Base-by-base conservation (phyloP, 2,329 filamentous ascomycete genomes). In the Fusarium sulawesiense region DNA sequence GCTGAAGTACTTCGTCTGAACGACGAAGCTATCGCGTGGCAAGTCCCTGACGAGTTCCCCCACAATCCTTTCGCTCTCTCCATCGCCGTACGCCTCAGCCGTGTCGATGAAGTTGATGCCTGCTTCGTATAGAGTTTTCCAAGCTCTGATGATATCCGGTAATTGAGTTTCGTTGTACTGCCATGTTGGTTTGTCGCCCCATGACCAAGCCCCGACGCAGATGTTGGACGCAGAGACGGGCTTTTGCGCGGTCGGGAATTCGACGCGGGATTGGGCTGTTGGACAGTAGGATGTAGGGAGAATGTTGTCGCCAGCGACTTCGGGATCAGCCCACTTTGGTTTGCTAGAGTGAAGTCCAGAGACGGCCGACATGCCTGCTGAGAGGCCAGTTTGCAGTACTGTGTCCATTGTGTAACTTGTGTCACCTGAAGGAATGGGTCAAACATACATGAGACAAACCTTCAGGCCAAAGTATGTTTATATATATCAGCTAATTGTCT, bases 91-190 rank as follows among this genome's bases (percentile, higher is more conserved):
- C 0, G 60, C 16, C 2, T 65, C 55, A 7, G 64, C 61, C 0
- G 64, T 66, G 4, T 65, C 60, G 4, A 66, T 65, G 10, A 66
- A 66, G 7, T 66, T 65, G 11, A 66, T 65, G 2, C 55, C 61
- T 0, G 55, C 61, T 11, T 65, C 55, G 2, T 48, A 65, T 1
- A 66, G 44, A 1, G 54, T 50, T 13, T 65, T 60, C 64, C 60
- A 66, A 3, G 64, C 64, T n/a, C 60, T 1, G 4, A 48, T 32
- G 1, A 65, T 30, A 2, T 49, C 13, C 2, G 64, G 41, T 5
- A 65, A 21, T 25, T 66, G 23, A 6, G 42, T 46, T 2, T 56
- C 44, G 3, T 66, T 45, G 37, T 50, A 66, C 2, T 66, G 21
- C 61, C 64, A 66, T 0, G 61, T 66, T 5, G 25, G 10, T 20